Evolutionary conservation across 164 flowering plant species (phyloP).

Genomic region (Echeveria elegans): DNA sequence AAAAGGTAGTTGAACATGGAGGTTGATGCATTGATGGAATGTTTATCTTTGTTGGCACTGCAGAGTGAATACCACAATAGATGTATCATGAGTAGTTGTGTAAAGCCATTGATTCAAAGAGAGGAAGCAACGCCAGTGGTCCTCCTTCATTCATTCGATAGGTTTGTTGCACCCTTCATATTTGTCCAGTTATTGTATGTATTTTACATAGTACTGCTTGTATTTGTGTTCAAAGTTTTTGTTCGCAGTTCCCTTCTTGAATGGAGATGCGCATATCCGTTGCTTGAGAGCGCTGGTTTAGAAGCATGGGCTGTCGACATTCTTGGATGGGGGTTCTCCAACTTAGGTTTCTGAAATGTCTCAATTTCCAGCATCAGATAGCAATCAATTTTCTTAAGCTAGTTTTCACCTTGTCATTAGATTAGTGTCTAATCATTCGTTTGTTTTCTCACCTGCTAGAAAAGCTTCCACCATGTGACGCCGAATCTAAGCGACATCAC

Average conservation of each 20-base stretch:
- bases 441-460: conserved; percentile 24
- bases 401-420: background rate
- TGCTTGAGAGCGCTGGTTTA: conserved; percentile 81
- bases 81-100: conserved; percentile 73
- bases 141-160: conserved; percentile 89
- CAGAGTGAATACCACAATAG: conserved; percentile 18
- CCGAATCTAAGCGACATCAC: conserved; percentile 73
- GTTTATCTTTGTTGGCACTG: conserved; percentile 28
- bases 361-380: background rate
- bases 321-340: conserved; percentile 98
- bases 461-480: conserved; percentile 61
- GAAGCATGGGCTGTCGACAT: conserved; percentile 89
- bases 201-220: background rate
- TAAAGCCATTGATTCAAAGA: conserved; percentile 41
- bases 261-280: conserved; percentile 79
- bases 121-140: conserved; percentile 49
- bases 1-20: background rate
- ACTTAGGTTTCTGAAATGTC: conserved; percentile 41
- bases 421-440: background rate
- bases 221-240: background rate
- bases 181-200: background rate
- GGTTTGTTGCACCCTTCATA: conserved; percentile 25
- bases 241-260: conserved; percentile 73
- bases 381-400: background rate
- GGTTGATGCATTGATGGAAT: background rate